These are phyloP conservation scores for Fistulinella staudtii DNA, from an alignment of 1,284 basidiomycete genomes.

Conservation along the genomic window DNA sequence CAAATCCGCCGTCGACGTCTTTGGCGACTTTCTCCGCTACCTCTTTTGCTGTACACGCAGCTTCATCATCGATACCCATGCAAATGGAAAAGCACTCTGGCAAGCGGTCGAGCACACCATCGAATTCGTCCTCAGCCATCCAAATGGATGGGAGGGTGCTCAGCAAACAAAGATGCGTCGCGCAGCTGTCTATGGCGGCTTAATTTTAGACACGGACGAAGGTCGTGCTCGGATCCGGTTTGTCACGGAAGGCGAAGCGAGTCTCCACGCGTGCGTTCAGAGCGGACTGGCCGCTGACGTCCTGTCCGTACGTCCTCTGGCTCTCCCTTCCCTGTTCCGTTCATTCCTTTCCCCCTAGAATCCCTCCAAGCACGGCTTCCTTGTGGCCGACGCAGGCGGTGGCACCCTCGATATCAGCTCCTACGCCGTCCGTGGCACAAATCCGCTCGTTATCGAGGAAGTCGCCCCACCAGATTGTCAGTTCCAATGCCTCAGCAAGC, in stretches of 20 bases:
- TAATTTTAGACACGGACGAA: slow-evolving; percentile 68
- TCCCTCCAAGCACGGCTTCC: slow-evolving; percentile 66
- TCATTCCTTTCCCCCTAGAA: slow-evolving; percentile 40
- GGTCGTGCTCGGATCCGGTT: slow-evolving; percentile 68
- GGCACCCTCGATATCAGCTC: slow-evolving; percentile 77
- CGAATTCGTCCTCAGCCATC: slow-evolving; percentile 71
- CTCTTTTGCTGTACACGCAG: slow-evolving; percentile 66
- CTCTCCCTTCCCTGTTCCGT: background rate
- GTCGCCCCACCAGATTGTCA: slow-evolving; percentile 75
- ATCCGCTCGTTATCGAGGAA: slow-evolving; percentile 72
- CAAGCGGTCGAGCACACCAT: slow-evolving; percentile 54
- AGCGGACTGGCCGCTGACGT: slow-evolving; percentile 72
- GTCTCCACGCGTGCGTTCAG: slow-evolving; percentile 71
- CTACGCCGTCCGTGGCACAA: slow-evolving; percentile 63
- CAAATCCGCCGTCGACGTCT: slow-evolving; percentile 66
- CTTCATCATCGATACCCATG: slow-evolving; percentile 74
- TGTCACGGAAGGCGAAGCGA: slow-evolving; percentile 78
- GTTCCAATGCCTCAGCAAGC: slow-evolving; percentile 18
- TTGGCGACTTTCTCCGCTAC: slow-evolving; percentile 73
- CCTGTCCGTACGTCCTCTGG: slow-evolving; percentile 48
- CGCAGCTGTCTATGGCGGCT: slow-evolving; percentile 59
- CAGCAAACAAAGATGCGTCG: slow-evolving; percentile 75
- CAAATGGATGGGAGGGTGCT: slow-evolving; percentile 79
- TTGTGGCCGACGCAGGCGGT: slow-evolving; percentile 75
- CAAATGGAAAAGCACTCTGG: slow-evolving; percentile 63